Conservation (phyloP, 208 protist genomes). For the Trypanosoma cruzi region DNA sequence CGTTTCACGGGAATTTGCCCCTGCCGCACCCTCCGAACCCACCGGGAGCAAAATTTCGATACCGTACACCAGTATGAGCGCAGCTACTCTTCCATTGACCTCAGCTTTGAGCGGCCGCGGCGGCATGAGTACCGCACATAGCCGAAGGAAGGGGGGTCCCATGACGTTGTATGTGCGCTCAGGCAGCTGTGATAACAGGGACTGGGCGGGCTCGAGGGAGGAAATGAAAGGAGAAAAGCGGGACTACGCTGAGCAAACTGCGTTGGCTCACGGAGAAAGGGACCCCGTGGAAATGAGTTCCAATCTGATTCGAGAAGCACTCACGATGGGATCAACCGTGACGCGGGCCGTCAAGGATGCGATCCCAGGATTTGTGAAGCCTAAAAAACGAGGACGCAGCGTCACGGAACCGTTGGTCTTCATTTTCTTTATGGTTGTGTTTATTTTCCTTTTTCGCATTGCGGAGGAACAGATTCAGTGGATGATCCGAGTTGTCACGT, state of each 20-base stretch:
- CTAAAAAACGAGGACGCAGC: neutral
- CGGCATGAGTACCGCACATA: conserved; percentile 7
- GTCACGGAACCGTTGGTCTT: conserved; percentile 39
- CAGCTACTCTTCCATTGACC: conserved; percentile 11
- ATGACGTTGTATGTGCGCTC: conserved; percentile 41
- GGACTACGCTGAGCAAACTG: neutral
- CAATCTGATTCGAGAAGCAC: neutral
- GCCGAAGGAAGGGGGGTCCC: conserved; percentile 29
- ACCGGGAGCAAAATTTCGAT: neutral
- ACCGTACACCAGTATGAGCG: neutral
- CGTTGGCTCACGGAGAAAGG: neutral
- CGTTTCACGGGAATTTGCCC: neutral
- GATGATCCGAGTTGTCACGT: conserved; percentile 33
- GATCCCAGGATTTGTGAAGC: neutral
- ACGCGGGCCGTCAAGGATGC: neutral
- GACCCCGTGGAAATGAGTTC: neutral
- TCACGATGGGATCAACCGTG: neutral
- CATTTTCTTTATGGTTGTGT: conserved; percentile 58
- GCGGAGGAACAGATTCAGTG: conserved; percentile 31
- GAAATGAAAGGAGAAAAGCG: neutral
- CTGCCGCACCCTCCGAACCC: neutral
- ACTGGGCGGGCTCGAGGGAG: neutral
- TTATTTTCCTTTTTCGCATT: conserved; percentile 50
- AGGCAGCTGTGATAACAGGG: neutral
- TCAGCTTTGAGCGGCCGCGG: neutral